A percentile compares a stretch with the other conserved stretches of the same genome.
These are phyloP conservation scores for Rhododendron ferrugineum DNA, from an alignment of 148 eudicot genomes.

Conservation along the genomic window DNA sequence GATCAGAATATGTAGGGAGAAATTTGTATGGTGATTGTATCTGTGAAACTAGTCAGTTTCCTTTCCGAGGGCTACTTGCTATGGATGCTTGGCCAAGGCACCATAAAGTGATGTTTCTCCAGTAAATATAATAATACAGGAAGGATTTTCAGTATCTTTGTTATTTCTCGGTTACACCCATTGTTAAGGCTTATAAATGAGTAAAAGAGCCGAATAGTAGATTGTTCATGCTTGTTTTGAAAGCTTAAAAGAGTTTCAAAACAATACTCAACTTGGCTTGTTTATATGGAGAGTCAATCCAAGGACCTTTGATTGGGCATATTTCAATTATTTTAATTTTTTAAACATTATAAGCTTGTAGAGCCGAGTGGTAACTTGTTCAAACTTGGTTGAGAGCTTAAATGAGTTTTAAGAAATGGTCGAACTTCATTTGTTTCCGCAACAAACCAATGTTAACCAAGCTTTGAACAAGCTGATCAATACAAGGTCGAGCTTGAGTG, in stretches of 20 bases:
- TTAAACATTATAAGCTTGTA: background rate
- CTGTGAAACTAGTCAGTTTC: background rate
- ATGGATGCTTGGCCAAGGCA: background rate
- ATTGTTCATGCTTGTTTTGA: background rate
- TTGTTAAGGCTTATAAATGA: background rate
- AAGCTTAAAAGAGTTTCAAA: background rate
- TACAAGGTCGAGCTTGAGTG: background rate
- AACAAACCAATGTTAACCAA: background rate
- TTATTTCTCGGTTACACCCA: background rate
- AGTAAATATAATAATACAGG: background rate
- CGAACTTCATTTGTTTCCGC: background rate
- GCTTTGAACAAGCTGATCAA: background rate
- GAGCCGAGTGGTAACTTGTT: background rate
- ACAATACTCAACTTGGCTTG: background rate
- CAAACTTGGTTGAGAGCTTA: background rate
- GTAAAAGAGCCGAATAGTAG: background rate
- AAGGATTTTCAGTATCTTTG: background rate
- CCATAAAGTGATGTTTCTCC: background rate
- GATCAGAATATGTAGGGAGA: slow-evolving; percentile 3
- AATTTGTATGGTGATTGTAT: background rate
- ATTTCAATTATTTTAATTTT: too few species aligned
- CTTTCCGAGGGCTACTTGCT: background rate
- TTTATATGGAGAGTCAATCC: background rate
- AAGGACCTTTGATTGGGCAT: background rate
- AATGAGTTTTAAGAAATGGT: background rate